These are phyloP conservation scores for Talaromyces sp. DNA, from an alignment of 2,329 filamentous ascomycete species.

Conservation along the genomic window DNA sequence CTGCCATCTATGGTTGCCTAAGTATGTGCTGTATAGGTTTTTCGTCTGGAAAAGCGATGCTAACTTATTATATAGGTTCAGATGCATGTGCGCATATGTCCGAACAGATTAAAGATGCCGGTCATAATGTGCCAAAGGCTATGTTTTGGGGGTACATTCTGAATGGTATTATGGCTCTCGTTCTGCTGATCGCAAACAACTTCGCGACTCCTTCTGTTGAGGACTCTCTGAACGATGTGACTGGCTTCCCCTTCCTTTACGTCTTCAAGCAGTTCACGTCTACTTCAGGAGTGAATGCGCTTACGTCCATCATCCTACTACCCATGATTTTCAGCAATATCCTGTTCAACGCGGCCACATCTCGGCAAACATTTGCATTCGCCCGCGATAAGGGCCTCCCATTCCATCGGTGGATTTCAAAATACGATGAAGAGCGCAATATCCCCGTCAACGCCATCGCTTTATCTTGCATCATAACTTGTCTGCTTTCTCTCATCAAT, in stretches of 20 bases:
- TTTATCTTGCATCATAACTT: conserved; percentile 26
- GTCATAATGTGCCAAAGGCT: conserved; percentile 41
- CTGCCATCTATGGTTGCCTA: conserved; percentile 26
- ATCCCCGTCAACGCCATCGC: conserved; percentile 41
- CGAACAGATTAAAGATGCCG: conserved; percentile 47
- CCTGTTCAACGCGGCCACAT: conserved; percentile 35
- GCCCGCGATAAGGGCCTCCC: conserved; percentile 42
- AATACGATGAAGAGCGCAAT: conserved; percentile 30
- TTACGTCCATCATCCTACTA: conserved; percentile 39
- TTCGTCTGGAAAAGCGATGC: not conserved
- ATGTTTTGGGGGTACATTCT: conserved; percentile 44
- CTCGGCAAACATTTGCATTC: conserved; percentile 41
- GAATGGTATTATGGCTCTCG: conserved; percentile 41
- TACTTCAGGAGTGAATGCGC: conserved; percentile 21
- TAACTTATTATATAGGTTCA: conserved; percentile 19
- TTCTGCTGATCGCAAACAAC: conserved; percentile 41
- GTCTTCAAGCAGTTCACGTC: conserved; percentile 36
- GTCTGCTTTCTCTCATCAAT: conserved; percentile 47
- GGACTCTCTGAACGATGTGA: conserved; percentile 35
- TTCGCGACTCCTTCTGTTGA: conserved; percentile 24
- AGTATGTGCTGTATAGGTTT: conserved; percentile 15
- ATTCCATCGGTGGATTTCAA: conserved; percentile 35
- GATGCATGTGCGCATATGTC: conserved; percentile 35
- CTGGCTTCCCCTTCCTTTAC: conserved; percentile 45
- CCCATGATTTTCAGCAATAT: conserved; percentile 37